A percentile compares a stretch with the other conserved stretches of the same genome.
These are phyloP conservation scores for Cerrena zonata DNA, from an alignment of 1,284 basidiomycete genomes.

Conservation along the genomic window DNA sequence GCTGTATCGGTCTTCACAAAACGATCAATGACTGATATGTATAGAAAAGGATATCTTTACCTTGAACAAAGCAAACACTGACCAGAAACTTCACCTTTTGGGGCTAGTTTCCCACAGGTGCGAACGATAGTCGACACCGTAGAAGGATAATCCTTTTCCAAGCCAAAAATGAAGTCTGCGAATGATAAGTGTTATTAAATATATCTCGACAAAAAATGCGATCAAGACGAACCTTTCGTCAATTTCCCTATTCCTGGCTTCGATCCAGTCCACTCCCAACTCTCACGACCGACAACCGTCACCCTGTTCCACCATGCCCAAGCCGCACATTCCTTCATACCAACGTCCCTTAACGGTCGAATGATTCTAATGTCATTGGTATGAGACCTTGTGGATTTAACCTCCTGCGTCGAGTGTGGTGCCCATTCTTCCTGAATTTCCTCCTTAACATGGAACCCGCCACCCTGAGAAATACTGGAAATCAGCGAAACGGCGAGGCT, in stretches of 20 bases:
- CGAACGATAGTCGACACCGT: slow-evolving; percentile 84
- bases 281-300: slow-evolving; percentile 46
- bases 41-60: slow-evolving; percentile 37
- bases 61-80: slow-evolving; percentile 69
- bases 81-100: slow-evolving; percentile 50
- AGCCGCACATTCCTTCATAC: slow-evolving; percentile 75
- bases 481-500: slow-evolving; percentile 75
- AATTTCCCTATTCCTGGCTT: slow-evolving; percentile 63
- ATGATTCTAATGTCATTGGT: slow-evolving; percentile 48
- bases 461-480: slow-evolving; percentile 72
- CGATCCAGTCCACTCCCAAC: slow-evolving; percentile 37
- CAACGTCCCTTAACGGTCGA: slow-evolving; percentile 71
- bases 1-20: slow-evolving; percentile 11
- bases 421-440: slow-evolving; percentile 67
- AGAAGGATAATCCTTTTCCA: slow-evolving; percentile 81
- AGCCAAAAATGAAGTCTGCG: slow-evolving; percentile 74
- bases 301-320: slow-evolving; percentile 71
- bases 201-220: not conserved
- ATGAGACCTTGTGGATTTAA: slow-evolving; percentile 7
- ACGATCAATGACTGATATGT: not conserved
- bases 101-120: slow-evolving; percentile 77
- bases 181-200: slow-evolving; percentile 1
- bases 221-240: slow-evolving; percentile 57
- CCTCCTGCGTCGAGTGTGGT: slow-evolving; percentile 15
- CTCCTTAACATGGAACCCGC: slow-evolving; percentile 70